phyloP scores from a whole-genome alignment of 768 basidiomycete species.

The Boletus bicolor region DNA sequence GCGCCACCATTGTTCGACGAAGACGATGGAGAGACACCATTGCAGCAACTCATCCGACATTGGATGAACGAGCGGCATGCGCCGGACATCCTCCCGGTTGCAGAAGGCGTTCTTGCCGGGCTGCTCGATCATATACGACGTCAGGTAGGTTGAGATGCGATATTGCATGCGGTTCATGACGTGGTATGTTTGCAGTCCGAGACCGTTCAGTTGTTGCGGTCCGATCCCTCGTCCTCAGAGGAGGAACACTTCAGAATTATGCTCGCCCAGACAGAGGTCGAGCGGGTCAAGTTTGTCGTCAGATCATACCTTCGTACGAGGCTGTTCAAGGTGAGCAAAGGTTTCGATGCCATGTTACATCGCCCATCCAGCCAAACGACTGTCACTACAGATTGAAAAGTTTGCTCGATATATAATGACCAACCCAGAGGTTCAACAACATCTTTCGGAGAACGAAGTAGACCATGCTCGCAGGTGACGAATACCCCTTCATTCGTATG shows the following conservation, averaged over 20 bases:
- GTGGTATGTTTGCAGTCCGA: slow-evolving; percentile 52
- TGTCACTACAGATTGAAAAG: slow-evolving; percentile 68
- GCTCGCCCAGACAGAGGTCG: slow-evolving; percentile 92
- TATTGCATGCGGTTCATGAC: not conserved
- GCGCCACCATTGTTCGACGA: slow-evolving; percentile 29
- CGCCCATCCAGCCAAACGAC: not conserved
- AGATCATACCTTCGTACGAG: slow-evolving; percentile 86
- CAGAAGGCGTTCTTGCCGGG: slow-evolving; percentile 61
- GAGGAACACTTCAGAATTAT: slow-evolving; percentile 92
- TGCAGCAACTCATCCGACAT: slow-evolving; percentile 70
- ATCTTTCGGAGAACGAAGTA: slow-evolving; percentile 79
- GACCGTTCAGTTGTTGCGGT: slow-evolving; percentile 69
- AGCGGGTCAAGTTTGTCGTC: slow-evolving; percentile 90
- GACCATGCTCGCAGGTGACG: slow-evolving; percentile 72
- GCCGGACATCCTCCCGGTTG: slow-evolving; percentile 74
- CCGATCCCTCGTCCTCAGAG: slow-evolving; percentile 81
- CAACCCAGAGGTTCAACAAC: slow-evolving; percentile 69
- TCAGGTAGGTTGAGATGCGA: slow-evolving; percentile 55
- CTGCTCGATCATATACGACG: slow-evolving; percentile 75
- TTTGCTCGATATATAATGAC: slow-evolving; percentile 76
- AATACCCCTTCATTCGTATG: not conserved
- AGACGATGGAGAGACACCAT: slow-evolving; percentile 49
- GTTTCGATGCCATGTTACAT: not conserved
- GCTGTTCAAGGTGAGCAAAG: slow-evolving; percentile 67
- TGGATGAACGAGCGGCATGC: slow-evolving; percentile 87